Base-by-base conservation (phyloP, 2,329 filamentous ascomycete species). In the Claviceps sp. region DNA sequence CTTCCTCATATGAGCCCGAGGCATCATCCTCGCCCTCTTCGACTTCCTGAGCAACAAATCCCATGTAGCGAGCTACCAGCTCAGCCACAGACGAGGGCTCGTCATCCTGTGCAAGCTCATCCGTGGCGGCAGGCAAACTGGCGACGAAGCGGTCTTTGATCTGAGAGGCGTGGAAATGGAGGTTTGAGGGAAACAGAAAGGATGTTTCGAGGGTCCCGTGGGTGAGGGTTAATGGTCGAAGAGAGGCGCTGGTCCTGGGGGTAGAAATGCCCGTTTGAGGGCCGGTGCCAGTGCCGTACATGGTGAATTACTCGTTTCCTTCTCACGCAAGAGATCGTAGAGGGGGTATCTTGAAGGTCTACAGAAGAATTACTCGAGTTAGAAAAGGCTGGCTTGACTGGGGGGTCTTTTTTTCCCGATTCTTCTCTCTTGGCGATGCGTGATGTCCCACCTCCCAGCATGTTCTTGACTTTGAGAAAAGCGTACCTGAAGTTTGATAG, bases 171-270 rank as follows among this genome's bases (percentile, higher is more conserved):
- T 93, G 90, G 76, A 94, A 98, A 72, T 98, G 93, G 57, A 96
- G 82, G 63, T 84, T 87, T 61, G 93, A 97, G 54, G 93, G 91
- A 66, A 98, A 86, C 64, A 96, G 84, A 69, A 98, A 93, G 51
- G 88, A 91, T 64, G 94, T 88, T 70, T 98, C 93, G 72, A 98
- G 89, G 52, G 88, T 88, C 68, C 94, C 93, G 71, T 98, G 93
- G 59, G 83, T 79, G 65, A 98, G 79, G 63, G 86, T 88, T 65
- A 98, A 82, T 57, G 93, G 91, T 60, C 93, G 87, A 59, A 96
- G 82, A 58, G 91, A 95, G 59, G 89, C 84, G 61, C 87, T 93
- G 53, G 91, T 95, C 72, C 93, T 85, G 62, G 93, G 93, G 61
- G 93, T 98, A 60, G 90, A 94, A 66, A 95, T 89, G 72, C 93